Conservation (phyloP, 177 flowering plant genomes). For the Vitis hybrid region DNA sequence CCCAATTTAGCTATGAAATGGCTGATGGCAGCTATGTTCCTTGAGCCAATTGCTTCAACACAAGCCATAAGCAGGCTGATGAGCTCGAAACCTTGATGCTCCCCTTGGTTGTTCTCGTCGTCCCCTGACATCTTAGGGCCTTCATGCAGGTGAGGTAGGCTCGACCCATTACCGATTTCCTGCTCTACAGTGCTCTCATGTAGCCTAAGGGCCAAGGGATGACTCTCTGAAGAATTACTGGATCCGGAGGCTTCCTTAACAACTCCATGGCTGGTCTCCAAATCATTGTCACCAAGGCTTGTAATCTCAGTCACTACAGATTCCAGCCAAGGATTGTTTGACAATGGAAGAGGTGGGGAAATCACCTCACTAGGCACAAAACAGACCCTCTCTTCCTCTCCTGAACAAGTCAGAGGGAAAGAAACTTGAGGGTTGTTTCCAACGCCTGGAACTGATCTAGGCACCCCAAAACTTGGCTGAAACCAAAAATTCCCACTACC, state of each 20-base stretch:
- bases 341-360: conserved; percentile 38
- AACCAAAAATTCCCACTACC: conserved; percentile 63
- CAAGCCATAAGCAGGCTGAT: conserved; percentile 66
- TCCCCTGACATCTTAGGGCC: conserved; percentile 23
- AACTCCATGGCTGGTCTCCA: conserved; percentile 37
- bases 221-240: conserved; percentile 66
- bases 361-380: conserved; percentile 51
- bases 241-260: conserved; percentile 62
- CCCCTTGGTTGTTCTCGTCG: conserved; percentile 27
- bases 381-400: conserved; percentile 55
- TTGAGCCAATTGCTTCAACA: conserved; percentile 68
- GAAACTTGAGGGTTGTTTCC: conserved; percentile 36
- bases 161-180: conserved; percentile 65
- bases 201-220: conserved; percentile 36
- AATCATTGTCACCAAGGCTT: conserved; percentile 55
- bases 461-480: conserved; percentile 39
- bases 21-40: conserved; percentile 51
- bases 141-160: conserved; percentile 34
- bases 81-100: conserved; percentile 71
- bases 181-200: conserved; percentile 36
- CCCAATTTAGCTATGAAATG: conserved; percentile 69
- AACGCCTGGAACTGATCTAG: conserved; percentile 24
- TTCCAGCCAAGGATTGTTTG: conserved; percentile 61
- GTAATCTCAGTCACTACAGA: conserved; percentile 60
- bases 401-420: conserved; percentile 47